Evolutionary conservation across 106 monocot genomes (phyloP).

Genomic region (Dendrobium huoshanense): DNA sequence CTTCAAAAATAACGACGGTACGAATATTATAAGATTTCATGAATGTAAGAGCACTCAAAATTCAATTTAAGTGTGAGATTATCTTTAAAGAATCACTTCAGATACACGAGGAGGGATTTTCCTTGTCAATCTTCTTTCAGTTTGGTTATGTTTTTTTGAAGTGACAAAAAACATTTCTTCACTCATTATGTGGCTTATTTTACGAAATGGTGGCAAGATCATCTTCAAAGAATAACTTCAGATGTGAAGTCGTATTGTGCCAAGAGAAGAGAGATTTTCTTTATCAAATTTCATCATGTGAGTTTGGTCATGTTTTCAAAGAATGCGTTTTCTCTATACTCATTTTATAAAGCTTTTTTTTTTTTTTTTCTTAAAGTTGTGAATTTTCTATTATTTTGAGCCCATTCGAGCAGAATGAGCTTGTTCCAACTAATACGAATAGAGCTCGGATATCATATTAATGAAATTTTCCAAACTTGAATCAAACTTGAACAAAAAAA

Average conservation of each 20-base stretch:
- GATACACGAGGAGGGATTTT: neutral
- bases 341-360: neutral
- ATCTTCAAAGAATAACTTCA: neutral
- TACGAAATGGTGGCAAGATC: neutral
- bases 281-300: neutral
- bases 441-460: no score
- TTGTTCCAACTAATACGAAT: no score
- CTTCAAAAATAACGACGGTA: neutral
- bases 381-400: no score
- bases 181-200: neutral
- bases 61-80: neutral
- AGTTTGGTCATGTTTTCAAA: neutral
- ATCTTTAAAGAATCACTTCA: neutral
- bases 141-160: neutral
- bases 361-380: no score
- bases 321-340: neutral
- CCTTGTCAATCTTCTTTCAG: neutral
- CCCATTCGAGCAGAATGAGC: no score
- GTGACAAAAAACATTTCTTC: neutral
- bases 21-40: neutral
- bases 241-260: neutral
- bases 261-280: neutral
- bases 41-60: neutral
- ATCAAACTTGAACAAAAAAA: no score
- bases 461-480: no score